These are phyloP conservation scores for Termitomyces sp. DNA, from an alignment of 768 basidiomycete species.

Conservation along the genomic window DNA sequence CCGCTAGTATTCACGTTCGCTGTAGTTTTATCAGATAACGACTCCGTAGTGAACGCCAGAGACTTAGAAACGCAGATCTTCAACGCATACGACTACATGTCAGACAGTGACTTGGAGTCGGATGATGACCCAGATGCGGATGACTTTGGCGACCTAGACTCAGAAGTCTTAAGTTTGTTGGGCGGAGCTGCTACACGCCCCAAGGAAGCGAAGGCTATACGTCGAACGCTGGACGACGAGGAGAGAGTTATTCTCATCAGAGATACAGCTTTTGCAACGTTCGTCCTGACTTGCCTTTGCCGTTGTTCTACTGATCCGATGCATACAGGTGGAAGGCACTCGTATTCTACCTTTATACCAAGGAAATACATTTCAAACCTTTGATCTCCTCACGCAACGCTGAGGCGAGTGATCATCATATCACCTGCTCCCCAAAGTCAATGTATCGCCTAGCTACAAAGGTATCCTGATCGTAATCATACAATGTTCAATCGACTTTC, in stretches of 20 bases:
- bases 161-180: background rate
- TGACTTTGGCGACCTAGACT: background rate
- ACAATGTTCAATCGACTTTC: background rate
- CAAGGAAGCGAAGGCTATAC: background rate
- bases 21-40: constrained; percentile 10
- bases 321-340: constrained; percentile 31
- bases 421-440: constrained; percentile 36
- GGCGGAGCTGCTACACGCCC: background rate
- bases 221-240: background rate
- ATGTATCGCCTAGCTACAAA: constrained; percentile 41
- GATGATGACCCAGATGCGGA: constrained; percentile 1
- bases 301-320: background rate
- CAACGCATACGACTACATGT: constrained; percentile 14
- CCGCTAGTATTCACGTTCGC: background rate
- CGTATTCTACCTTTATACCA: constrained; percentile 36
- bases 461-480: constrained; percentile 15
- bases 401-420: background rate
- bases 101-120: constrained; percentile 19
- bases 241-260: constrained; percentile 15
- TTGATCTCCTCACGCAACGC: constrained; percentile 19
- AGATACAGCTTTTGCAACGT: constrained; percentile 20
- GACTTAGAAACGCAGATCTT: background rate
- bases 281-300: background rate
- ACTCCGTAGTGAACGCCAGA: constrained; percentile 4
- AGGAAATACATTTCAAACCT: constrained; percentile 26